Evolutionary conservation across 2,329 filamentous ascomycete genomes (phyloP).

Genomic region (Ophiostoma quercus): DNA sequence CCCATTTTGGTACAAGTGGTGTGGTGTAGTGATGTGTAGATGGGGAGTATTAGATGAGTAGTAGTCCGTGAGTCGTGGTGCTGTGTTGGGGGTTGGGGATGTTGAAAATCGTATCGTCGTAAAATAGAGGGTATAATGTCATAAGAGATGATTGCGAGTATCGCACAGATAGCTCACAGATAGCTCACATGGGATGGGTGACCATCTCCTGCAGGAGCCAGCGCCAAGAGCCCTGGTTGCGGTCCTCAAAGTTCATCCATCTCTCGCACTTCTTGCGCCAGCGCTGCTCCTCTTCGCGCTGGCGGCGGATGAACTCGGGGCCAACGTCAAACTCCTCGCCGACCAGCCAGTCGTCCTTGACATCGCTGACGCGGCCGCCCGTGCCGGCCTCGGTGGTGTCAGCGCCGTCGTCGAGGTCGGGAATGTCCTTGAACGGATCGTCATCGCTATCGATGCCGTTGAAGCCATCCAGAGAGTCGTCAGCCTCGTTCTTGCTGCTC

Average conservation of each 20-base stretch:
- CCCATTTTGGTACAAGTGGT: conserved; percentile 18
- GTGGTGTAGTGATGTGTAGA: conserved; percentile 6
- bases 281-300: conserved; percentile 83
- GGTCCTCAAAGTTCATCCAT: conserved; percentile 64
- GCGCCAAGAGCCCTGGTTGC: conserved; percentile 61
- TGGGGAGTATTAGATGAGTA: conserved; percentile 13
- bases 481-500: conserved; percentile 40
- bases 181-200: conserved; percentile 25
- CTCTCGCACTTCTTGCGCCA: conserved; percentile 84
- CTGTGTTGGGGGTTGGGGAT: background rate
- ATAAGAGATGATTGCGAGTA: background rate
- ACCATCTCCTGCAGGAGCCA: conserved; percentile 68
- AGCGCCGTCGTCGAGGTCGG: conserved; percentile 72
- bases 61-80: background rate
- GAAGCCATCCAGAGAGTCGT: conserved; percentile 58
- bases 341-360: conserved; percentile 73
- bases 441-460: conserved; percentile 77
- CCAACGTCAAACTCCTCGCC: conserved; percentile 98
- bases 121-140: conserved; percentile 7
- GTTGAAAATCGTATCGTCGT: conserved; percentile 9
- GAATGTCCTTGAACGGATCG: conserved; percentile 91
- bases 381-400: conserved; percentile 47
- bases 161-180: background rate
- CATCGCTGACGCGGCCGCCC: conserved; percentile 36
- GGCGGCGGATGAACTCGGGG: conserved; percentile 82